Evolutionary conservation across 352 stramenopile genomes (phyloP), one percentile per base, ranked within the genome.

Genomic region (Globisporangium polare): DNA sequence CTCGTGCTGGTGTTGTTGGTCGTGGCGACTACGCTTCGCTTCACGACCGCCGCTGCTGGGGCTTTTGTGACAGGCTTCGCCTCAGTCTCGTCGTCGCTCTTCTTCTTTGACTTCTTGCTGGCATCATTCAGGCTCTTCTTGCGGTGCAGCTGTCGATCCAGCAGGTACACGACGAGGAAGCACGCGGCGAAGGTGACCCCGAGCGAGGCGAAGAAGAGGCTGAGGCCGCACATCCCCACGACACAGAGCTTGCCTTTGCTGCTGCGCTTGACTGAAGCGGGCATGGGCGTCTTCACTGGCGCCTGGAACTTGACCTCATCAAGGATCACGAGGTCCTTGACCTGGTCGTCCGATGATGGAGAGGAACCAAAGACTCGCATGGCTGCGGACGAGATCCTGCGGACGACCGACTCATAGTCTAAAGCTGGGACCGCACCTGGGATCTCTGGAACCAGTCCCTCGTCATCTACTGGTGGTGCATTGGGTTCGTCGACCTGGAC

Each of bases 141-240:
- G 20, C 33, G 52, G 35, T 69, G 51, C 18, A 57, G 52, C 5
- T 53, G 51, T 5, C 22, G 57, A 42, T 81, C 73, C 26, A 74
- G 58, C 7, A 81, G 39, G 58, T 75, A 81, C 12, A 81, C 58
- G 5, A 81, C 71, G 2, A 73, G 47, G 45, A 71, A 60, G 53
- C 73, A 81, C 13, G 72, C 61, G 20, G 53, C 37, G 46, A 81
- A 75, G 0, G 71, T 81, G 53, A 81, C 42, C 20, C 50, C 59
- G 29, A 77, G 56, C 0, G 72, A 74, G 13, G 71, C 60, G 60
- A 81, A 79, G 61, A 78, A 78, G 58, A 81, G 66, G 6, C 64
- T 63, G 13, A 81, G 60, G 3, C 73, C 68, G 39, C 71, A 81
- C 9, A 81, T 37, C 0, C 68, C 58, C 22, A 66, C 71, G 41